A percentile compares a stretch with the other conserved stretches of the same genome.
phyloP scores from a whole-genome alignment of 2,329 filamentous ascomycete genomes.

The Trichoderma pleuroti region DNA sequence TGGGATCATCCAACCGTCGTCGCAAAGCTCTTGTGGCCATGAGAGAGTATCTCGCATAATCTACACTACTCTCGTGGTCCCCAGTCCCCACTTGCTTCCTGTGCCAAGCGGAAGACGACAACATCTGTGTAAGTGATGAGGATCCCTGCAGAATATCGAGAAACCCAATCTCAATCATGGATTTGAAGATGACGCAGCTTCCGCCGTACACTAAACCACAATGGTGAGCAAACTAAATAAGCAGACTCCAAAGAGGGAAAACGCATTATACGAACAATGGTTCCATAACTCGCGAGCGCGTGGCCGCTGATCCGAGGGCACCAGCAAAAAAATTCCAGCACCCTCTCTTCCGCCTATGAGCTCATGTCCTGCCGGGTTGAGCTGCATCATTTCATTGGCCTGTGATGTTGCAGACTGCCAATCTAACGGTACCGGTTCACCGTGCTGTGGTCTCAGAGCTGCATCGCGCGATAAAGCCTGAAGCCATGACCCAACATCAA shows the following conservation, averaged over 20 bases:
- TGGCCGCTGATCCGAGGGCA: background rate
- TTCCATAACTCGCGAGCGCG: constrained; percentile 3
- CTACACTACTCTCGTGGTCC: constrained; percentile 7
- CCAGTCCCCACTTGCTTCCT: background rate
- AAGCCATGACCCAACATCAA: constrained; percentile 11
- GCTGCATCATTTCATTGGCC: background rate
- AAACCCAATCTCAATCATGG: constrained; percentile 9
- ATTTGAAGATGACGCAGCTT: constrained; percentile 13
- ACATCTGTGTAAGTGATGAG: constrained; percentile 11
- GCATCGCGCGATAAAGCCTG: background rate
- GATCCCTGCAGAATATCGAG: background rate
- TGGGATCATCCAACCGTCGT: background rate
- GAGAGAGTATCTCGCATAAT: constrained; percentile 11
- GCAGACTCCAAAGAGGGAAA: background rate
- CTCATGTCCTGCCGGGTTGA: no score
- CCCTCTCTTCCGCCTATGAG: background rate
- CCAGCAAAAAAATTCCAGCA: background rate
- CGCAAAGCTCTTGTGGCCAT: constrained; percentile 4
- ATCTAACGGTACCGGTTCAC: background rate
- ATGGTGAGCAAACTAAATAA: background rate
- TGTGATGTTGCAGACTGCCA: background rate
- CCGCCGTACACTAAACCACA: background rate
- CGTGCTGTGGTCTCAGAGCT: background rate
- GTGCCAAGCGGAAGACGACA: constrained; percentile 8
- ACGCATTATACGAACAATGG: background rate